phyloP scores from a whole-genome alignment of 2,329 filamentous ascomycete genomes.

The Neopestalotiopsis sp. region DNA sequence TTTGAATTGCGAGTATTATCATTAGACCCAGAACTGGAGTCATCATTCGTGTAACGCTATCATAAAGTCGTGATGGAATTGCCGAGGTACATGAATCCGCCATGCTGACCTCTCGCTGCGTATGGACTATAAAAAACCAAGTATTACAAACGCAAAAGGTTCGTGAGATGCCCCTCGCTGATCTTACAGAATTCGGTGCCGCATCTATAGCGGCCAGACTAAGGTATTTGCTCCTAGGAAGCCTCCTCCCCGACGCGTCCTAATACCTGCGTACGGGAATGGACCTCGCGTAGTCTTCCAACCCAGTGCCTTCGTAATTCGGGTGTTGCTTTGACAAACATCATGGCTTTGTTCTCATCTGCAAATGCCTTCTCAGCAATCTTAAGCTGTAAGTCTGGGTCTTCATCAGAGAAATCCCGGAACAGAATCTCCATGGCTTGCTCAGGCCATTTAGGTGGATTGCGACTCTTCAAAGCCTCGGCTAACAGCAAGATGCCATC shows the following conservation, averaged over 20 bases:
- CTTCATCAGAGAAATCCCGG: slow-evolving; percentile 60
- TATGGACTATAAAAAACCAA: neutral
- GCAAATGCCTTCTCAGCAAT: slow-evolving; percentile 63
- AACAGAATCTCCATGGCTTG: slow-evolving; percentile 65
- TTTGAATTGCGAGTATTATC: neutral
- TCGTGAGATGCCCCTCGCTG: neutral
- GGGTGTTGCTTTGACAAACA: slow-evolving; percentile 66
- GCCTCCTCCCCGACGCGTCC: slow-evolving; percentile 36
- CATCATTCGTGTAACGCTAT: slow-evolving; percentile 8
- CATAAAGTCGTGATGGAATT: neutral
- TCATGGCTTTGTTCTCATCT: slow-evolving; percentile 65
- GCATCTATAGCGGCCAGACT: neutral
- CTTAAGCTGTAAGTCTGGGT: slow-evolving; percentile 63
- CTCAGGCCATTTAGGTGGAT: slow-evolving; percentile 57
- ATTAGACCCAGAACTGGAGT: slow-evolving; percentile 10
- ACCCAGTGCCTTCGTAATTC: slow-evolving; percentile 61
- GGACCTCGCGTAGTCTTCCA: slow-evolving; percentile 53
- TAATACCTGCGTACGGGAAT: slow-evolving; percentile 39
- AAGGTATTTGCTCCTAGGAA: slow-evolving; percentile 18
- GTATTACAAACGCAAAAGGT: neutral
- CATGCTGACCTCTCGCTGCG: neutral
- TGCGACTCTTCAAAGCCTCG: slow-evolving; percentile 45
- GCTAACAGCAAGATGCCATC: slow-evolving; percentile 43
- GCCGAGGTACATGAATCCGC: neutral
- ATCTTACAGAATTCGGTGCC: neutral